Base-by-base conservation (phyloP, 2,329 filamentous ascomycete genomes). In the Fusarium burgessii region DNA sequence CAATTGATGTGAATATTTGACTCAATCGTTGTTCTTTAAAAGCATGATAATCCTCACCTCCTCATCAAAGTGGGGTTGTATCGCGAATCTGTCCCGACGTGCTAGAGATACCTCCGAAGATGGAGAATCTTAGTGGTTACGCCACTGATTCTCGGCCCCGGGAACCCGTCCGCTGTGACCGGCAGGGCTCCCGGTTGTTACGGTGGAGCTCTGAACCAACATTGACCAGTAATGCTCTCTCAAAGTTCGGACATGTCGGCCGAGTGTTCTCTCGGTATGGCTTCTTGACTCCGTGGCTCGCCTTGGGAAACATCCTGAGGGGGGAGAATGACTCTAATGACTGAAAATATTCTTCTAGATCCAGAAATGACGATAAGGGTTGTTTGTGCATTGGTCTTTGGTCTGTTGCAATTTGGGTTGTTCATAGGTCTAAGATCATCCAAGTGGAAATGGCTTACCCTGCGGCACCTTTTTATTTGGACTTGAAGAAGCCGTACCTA, bases 51-150 rank as follows among this genome's bases (percentile, higher is more conserved):
- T 45, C 18, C 33, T 40, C 29, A 29, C 43, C 68, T 71, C 68
- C 58, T 71, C 68, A 65, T 65, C 35, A 38, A 62, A 68, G 68
- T 71, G 68, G 68, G 64, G 68, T 65, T 49, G 7, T 32, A 69
- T 72, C 68, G 68, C 64, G 55, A 51, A 29, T 35, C 20, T 50
- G 35, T 45, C 57, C 68, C 68, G 68, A 71, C 17, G 25, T 51
- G 35, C 42, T n/a, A 33, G 43, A 61, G 6, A 14, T n/a, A 11
- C 8, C 43, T 51, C 65, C 63, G 64, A 68, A 27, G 8, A 40
- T 46, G 49, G 49, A 46, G 27, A 8, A 10, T 20, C 23, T 32
- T 9, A 33, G 42, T 40, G 23, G 25, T 32, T 49, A 4, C 17
- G 12, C 2, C 29, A 11, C 29, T 35, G 23, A 11, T 13, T 57